Percentiles rank a stretch among this genome's conserved stretches.
phyloP scores from a whole-genome alignment of 345 rosid species.

The Eucalyptus dawsonii region DNA sequence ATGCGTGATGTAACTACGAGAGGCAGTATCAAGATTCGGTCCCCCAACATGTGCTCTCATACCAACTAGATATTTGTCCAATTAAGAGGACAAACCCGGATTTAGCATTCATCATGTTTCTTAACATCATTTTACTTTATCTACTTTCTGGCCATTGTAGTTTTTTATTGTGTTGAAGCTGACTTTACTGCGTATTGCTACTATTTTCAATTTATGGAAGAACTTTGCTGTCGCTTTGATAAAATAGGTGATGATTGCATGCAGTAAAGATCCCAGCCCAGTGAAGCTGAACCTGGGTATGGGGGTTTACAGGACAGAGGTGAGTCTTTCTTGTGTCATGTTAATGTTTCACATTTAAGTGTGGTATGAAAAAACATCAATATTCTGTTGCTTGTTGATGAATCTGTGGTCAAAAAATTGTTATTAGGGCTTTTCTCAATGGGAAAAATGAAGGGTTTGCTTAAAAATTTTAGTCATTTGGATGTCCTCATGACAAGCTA shows the following conservation, averaged over 20 bases:
- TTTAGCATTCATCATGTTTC: not conserved
- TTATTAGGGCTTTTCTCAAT: not conserved
- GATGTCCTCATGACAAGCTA: not conserved
- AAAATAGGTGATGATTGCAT: conserved; percentile 33
- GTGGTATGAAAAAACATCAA: not conserved
- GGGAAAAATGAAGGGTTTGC: not conserved
- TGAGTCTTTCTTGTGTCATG: not conserved
- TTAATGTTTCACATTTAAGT: not conserved
- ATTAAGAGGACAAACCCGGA: not conserved
- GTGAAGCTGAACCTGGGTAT: conserved; percentile 50
- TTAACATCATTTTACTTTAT: not conserved
- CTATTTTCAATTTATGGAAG: not conserved
- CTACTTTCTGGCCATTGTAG: not conserved
- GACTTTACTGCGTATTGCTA: not conserved
- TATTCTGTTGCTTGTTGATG: not conserved
- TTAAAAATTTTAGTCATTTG: not conserved
- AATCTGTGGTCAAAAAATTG: not conserved
- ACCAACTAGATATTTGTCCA: not conserved
- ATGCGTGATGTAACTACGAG: accelerated
- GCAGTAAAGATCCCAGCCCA: conserved; percentile 42
- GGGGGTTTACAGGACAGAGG: conserved; percentile 62
- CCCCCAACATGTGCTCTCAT: not conserved
- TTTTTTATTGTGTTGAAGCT: not conserved
- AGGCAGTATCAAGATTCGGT: not conserved
- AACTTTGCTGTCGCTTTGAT: not conserved